Base-by-base conservation (phyloP, 2,329 filamentous ascomycete species). In the Pseudogymnoascus sp. region DNA sequence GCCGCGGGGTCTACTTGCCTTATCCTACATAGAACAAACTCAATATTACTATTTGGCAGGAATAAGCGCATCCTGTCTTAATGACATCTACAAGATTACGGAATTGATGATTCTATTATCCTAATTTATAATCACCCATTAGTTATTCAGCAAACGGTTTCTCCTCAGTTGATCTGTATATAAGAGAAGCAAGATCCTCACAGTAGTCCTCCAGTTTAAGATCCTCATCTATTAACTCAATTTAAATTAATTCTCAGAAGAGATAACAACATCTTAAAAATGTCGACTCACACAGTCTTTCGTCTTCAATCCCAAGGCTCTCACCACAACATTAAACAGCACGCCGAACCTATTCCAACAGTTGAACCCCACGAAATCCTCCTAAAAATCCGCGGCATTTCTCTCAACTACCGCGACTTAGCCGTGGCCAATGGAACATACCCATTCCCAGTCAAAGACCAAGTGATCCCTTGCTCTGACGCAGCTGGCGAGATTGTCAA, bases 381-480 rank as follows among this genome's bases (percentile, higher is more conserved):
- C 4, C 64, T 74, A 58, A 69, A 66, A 42, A 64, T 74, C 4
- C 70, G 68, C 10, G 69, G 65, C 61, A 68, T 74, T 3, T 62
- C 71, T 6, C 67, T 76, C 10, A 76, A 76, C 65, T 73, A 69
- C 63, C 70, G 73, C 27, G 74, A 76, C 58, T 59, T 72, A 13
- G 68, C 66, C n/a, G 68, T 75, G 25, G 67, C 69, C 7, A 71
- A 48, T 5, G 60, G 60, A 3, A 65, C 61, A 8, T 76, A 75
- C 60, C 73, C 71, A 1, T 64, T 73, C 10, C 64, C 68, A 0
- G 66, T 72, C n/a, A 73, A 72, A 59, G 68, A 71, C 3, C 62
- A 72, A 4, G 69, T 76, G 1, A 65, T 75, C 8, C 75, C 74
- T 5, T 72, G 71, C 65, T 73, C 70, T 12, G 75, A 77, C 39